These are phyloP conservation scores for Thinopyrum elongatum DNA, from an alignment of 176 grass and related monocot genomes.

Conservation along the genomic window DNA sequence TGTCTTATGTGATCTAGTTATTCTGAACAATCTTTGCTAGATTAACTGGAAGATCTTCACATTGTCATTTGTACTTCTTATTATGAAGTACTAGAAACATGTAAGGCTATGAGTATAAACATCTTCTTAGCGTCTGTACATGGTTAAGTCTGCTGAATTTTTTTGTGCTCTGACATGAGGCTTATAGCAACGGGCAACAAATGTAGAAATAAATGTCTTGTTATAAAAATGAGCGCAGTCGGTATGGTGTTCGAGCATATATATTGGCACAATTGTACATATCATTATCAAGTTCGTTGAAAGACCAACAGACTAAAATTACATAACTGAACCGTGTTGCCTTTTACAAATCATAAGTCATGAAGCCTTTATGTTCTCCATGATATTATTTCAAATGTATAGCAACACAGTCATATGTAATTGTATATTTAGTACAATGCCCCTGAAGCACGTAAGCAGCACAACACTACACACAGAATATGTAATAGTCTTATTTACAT, in stretches of 20 bases:
- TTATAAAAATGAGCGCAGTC: not conserved
- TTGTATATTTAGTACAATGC: conserved; percentile 36
- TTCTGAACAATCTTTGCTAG: not conserved
- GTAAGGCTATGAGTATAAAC: not conserved
- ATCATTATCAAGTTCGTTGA: not conserved
- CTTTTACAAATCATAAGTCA: conserved; percentile 38
- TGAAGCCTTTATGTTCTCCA: conserved; percentile 28
- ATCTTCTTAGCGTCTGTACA: not conserved
- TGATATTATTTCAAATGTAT: conserved; percentile 43
- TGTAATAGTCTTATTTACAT: conserved; percentile 46
- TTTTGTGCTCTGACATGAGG: not conserved
- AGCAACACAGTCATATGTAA: conserved; percentile 2
- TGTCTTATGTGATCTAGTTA: not conserved
- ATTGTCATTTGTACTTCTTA: not conserved
- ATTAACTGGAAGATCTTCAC: not conserved
- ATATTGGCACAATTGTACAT: not conserved
- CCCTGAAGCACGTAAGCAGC: conserved; percentile 32
- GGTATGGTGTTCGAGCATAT: not conserved
- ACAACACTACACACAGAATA: conserved; percentile 13
- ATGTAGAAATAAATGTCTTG: not conserved
- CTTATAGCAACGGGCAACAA: not conserved
- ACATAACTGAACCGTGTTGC: conserved; percentile 9
- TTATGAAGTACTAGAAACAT: not conserved
- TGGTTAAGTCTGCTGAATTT: not conserved
- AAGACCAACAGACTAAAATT: not conserved